phyloP scores from a whole-genome alignment of 352 stramenopile genomes.

The Thalassiosira mediterranea region DNA sequence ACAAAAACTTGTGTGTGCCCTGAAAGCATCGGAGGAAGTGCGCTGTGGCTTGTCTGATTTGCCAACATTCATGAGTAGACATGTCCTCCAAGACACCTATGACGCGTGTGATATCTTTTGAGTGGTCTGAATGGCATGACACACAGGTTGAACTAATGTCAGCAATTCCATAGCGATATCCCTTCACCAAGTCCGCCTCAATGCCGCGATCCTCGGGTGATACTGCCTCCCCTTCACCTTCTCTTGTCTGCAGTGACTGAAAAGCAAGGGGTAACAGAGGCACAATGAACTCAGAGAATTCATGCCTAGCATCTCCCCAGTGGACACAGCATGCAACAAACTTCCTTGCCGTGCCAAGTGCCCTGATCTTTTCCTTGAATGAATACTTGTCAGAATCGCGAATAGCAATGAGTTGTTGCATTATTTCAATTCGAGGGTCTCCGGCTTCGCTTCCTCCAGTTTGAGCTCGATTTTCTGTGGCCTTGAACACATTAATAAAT shows the following conservation, averaged over 20 bases:
- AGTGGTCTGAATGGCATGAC: constrained; percentile 63
- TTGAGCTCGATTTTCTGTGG: constrained; percentile 16
- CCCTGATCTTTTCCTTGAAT: constrained; percentile 71
- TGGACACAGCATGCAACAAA: constrained; percentile 82
- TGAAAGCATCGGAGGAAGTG: constrained; percentile 84
- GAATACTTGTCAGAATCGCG: constrained; percentile 45
- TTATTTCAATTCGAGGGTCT: constrained; percentile 66
- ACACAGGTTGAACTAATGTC: constrained; percentile 76
- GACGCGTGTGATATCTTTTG: constrained; percentile 61
- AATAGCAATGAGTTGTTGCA: constrained; percentile 63
- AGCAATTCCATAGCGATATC: constrained; percentile 63
- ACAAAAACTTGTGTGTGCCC: constrained; percentile 82
- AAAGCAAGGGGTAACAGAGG: constrained; percentile 78
- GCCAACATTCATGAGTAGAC: constrained; percentile 71
- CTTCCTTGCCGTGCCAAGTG: constrained; percentile 75
- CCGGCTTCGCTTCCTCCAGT: constrained; percentile 13
- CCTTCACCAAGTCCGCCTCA: constrained; percentile 80
- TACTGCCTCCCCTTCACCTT: constrained; percentile 52
- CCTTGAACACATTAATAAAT: constrained; percentile 56
- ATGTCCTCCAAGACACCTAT: constrained; percentile 59
- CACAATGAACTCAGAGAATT: constrained; percentile 79
- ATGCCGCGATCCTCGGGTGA: constrained; percentile 54
- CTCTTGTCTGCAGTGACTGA: constrained; percentile 69
- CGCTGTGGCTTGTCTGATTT: constrained; percentile 78
- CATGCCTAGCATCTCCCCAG: constrained; percentile 78